Evolutionary conservation across 2,329 filamentous ascomycete species (phyloP).

Genomic region (Ophiosphaerella herpotricha): DNA sequence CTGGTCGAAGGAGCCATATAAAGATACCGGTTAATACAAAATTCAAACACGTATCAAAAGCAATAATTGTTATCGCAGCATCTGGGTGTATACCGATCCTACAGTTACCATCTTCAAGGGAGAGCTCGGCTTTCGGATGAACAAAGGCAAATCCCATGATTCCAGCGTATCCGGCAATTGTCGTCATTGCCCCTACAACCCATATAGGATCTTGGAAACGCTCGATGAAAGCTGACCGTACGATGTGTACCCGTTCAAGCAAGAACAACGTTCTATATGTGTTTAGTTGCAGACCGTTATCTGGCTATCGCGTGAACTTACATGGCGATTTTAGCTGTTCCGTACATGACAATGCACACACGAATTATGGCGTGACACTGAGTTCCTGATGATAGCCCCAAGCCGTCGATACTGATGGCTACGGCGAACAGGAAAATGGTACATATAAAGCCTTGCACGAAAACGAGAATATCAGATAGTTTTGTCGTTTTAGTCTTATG

Average conservation of each 20-base stretch:
- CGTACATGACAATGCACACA: constrained; percentile 45
- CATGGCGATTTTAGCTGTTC: constrained; percentile 35
- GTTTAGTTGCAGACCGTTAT: not conserved
- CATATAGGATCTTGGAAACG: constrained; percentile 40
- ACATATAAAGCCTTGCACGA: constrained; percentile 23
- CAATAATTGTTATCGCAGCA: constrained; percentile 36
- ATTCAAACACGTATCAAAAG: constrained; percentile 42
- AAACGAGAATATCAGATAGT: constrained; percentile 22
- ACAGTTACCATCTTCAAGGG: constrained; percentile 33
- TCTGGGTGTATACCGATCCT: constrained; percentile 40
- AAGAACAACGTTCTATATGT: constrained; percentile 41
- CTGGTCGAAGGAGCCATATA: constrained; percentile 38
- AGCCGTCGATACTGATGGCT: constrained; percentile 29
- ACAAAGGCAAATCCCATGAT: constrained; percentile 28
- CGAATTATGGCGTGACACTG: constrained; percentile 40
- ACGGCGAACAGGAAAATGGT: constrained; percentile 32
- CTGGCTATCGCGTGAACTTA: constrained; percentile 3
- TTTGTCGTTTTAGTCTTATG: constrained; percentile 11
- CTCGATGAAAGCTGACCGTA: constrained; percentile 34
- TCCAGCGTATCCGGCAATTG: constrained; percentile 23
- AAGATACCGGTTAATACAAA: constrained; percentile 42
- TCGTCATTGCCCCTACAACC: constrained; percentile 27
- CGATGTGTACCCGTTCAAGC: constrained; percentile 45
- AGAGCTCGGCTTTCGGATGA: constrained; percentile 31
- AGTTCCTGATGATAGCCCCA: constrained; percentile 29